Base-by-base conservation (phyloP, 352 stramenopile species). In the Bremia lactucae region DNA sequence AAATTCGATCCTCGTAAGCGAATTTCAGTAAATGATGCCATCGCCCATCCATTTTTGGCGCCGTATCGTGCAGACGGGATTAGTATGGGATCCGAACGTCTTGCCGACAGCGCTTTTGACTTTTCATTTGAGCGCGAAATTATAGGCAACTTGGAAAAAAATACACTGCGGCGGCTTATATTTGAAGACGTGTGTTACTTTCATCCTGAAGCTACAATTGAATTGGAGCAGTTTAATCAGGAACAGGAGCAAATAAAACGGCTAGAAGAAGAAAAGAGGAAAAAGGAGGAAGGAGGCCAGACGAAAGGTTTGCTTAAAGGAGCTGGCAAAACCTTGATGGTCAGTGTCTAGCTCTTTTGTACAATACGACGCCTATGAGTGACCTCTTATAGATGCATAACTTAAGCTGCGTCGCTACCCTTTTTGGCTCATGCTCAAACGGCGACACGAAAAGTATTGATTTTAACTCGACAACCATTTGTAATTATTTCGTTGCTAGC, bases 111-210 rank as follows among this genome's bases (percentile, higher is more conserved):
- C 26, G 44, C 68, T 2, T 91, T 94, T 36, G 73, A 87, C 49
- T 94, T 92, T 61, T 77, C 80, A 1, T 94, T 94, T 41, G 81
- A 94, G 46, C 53, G 65, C 6, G 66, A 83, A 28, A 55, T 59
- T 41, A 65, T 67, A 34, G 63, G 72, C 41, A 65, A 62, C 5
- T 64, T 88, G 44, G 74, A 87, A 59, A 87, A 87, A 59, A 71
- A 82, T 39, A 71, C 70, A n/a, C 57, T 91, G 24, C 72, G 77
- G 15, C 62, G 70, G 0, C 71, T 91, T 31, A 88, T 91, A 35
- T 88, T 91, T 49, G 72, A 91, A 38, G 79, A 91, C 29, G 62
- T 91, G n/a, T 91, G 79, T 36, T 57, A 85, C 34, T 91, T 89
- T 51, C 79, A 91, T 31, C 79, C 79, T 0, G 76, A 87, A 26